A percentile compares a stretch with the other conserved stretches of the same genome.
phyloP scores from a whole-genome alignment of 1,139 yeast species.

The Schwanniomyces etchellsii region DNA sequence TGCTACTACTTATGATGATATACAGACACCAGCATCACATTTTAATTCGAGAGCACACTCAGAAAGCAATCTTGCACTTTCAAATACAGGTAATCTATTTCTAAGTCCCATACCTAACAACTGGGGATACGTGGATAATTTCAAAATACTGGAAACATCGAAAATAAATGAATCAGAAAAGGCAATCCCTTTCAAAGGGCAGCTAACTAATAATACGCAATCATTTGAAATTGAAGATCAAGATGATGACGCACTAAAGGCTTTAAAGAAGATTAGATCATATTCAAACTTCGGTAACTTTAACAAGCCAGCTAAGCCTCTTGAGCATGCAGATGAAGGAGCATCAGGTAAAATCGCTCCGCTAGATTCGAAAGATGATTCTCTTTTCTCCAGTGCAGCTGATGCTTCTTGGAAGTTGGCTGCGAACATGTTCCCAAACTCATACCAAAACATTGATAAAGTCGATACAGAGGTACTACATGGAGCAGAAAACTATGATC shows the following conservation, averaged over 20 bases:
- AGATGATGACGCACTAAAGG: slow-evolving; percentile 42
- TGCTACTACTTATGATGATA: neutral
- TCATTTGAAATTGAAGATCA: slow-evolving; percentile 24
- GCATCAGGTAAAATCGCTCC: neutral
- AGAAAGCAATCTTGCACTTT: neutral
- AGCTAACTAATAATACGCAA: neutral
- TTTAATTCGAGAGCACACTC: neutral
- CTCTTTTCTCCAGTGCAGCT: neutral
- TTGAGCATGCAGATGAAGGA: neutral
- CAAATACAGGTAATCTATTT: neutral
- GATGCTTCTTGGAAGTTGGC: slow-evolving; percentile 1
- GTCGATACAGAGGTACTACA: neutral
- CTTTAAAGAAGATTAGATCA: slow-evolving; percentile 35
- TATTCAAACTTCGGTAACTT: slow-evolving; percentile 10
- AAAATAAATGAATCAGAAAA: no score
- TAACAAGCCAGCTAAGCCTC: neutral
- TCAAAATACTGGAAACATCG: no score
- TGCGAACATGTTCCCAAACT: neutral
- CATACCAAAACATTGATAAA: neutral
- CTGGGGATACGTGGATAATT: slow-evolving; percentile 2
- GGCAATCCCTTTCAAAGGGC: neutral
- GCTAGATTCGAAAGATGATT: neutral
- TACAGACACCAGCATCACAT: neutral
- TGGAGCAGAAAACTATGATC: neutral
- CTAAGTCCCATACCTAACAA: slow-evolving; percentile 6